A percentile compares a stretch with the other conserved stretches of the same genome.
Evolutionary conservation across 2,329 filamentous ascomycete genomes (phyloP).

Genomic region (Microascus cirrosus): DNA sequence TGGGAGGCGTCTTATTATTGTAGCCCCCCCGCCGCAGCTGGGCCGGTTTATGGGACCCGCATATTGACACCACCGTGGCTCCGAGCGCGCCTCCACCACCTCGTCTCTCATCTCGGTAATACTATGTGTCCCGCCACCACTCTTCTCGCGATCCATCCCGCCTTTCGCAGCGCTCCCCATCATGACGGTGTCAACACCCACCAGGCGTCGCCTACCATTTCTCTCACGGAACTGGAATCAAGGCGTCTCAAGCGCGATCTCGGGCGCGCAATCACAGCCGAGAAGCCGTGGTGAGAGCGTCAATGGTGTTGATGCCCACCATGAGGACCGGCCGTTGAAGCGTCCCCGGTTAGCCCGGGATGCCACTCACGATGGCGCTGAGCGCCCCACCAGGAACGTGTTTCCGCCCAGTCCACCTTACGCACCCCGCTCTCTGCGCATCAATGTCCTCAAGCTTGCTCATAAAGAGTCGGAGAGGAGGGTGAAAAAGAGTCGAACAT

Average conservation of each 20-base stretch:
- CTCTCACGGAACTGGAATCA: slow-evolving; percentile 41
- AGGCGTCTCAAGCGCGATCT: background rate
- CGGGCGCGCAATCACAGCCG: background rate
- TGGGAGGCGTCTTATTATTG: background rate
- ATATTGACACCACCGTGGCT: background rate
- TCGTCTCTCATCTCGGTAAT: background rate
- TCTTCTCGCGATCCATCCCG: background rate
- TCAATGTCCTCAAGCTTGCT: slow-evolving; percentile 41
- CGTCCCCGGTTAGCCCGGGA: background rate
- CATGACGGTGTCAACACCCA: slow-evolving; percentile 37
- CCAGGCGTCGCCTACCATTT: slow-evolving; percentile 38
- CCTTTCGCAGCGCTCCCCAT: background rate
- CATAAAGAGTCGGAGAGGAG: slow-evolving; percentile 31
- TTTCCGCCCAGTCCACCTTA: background rate
- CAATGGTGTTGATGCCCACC: background rate
- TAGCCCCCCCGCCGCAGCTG: background rate
- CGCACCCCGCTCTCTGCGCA: slow-evolving; percentile 24
- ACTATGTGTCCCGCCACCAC: background rate
- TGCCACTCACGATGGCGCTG: background rate
- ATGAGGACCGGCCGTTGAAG: slow-evolving; percentile 1
- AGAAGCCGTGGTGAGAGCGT: background rate
- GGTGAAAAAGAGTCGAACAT: slow-evolving; percentile 20
- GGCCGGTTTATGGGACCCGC: background rate
- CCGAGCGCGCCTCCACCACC: background rate
- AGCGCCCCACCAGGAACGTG: background rate